A percentile compares a stretch with the other conserved stretches of the same genome.
phyloP scores from a whole-genome alignment of 768 basidiomycete genomes.

The Kondoa malvinella region DNA sequence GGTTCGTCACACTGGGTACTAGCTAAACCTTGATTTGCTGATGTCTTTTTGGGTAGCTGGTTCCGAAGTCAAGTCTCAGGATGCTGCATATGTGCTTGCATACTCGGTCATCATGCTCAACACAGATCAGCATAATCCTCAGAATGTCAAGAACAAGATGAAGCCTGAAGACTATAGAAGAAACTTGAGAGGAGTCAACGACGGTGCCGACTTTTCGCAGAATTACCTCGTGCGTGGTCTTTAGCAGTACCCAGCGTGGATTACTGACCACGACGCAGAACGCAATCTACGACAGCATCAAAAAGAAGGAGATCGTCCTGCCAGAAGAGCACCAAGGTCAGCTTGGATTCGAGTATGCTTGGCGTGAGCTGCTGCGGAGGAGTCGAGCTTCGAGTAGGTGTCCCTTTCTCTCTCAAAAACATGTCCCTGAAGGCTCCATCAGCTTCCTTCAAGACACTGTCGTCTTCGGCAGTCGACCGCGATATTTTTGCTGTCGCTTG shows the following conservation, averaged over 20 bases:
- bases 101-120: constrained; percentile 97
- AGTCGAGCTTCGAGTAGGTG: constrained; percentile 39
- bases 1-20: too few relatives aligned
- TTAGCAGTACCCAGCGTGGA: neutral
- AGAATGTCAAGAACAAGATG: constrained; percentile 84
- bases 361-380: constrained; percentile 81
- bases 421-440: neutral
- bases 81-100: constrained; percentile 81
- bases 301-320: constrained; percentile 85
- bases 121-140: constrained; percentile 89
- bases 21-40: too few relatives aligned
- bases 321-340: constrained; percentile 95
- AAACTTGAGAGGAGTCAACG: constrained; percentile 86
- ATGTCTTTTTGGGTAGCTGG: too few relatives aligned
- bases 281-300: constrained; percentile 82
- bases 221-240: constrained; percentile 55
- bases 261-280: constrained; percentile 39
- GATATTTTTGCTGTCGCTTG: constrained; percentile 90
- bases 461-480: constrained; percentile 56
- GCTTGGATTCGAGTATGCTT: constrained; percentile 94
- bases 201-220: constrained; percentile 58
- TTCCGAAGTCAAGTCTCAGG: constrained; percentile 80
- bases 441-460: neutral
- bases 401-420: neutral
- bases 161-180: constrained; percentile 79